phyloP scores from a whole-genome alignment of 2,329 filamentous ascomycete genomes.

The Fusarium oxysporum region DNA sequence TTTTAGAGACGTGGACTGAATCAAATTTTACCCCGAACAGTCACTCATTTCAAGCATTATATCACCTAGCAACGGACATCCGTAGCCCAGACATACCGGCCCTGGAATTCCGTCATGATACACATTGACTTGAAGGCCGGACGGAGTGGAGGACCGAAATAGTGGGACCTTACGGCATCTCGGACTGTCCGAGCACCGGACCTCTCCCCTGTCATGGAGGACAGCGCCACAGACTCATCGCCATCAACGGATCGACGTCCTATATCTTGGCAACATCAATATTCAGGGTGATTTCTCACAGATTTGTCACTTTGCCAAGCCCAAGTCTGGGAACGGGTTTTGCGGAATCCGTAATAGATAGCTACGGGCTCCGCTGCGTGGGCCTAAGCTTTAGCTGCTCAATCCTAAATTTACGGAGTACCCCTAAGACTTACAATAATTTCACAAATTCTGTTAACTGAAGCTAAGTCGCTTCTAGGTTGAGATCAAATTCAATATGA shows the following conservation, averaged over 20 bases:
- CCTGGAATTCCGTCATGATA: background rate
- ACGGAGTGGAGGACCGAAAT: slow-evolving; percentile 3
- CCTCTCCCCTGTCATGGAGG: too few relatives aligned
- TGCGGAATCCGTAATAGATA: background rate
- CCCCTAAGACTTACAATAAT: too few relatives aligned
- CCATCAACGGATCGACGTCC: background rate
- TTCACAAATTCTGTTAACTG: too few relatives aligned
- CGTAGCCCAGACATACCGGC: background rate
- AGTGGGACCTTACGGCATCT: slow-evolving; percentile 4
- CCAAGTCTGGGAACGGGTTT: background rate
- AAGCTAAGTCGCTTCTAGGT: too few relatives aligned
- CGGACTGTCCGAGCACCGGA: slow-evolving; percentile 17
- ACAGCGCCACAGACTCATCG: background rate
- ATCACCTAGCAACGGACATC: background rate
- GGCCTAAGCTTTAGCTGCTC: background rate
- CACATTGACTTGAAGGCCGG: background rate
- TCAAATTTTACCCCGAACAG: background rate
- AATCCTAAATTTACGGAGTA: too few relatives aligned
- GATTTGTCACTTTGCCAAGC: background rate
- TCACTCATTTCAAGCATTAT: background rate
- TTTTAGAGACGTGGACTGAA: background rate
- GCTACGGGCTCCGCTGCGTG: background rate
- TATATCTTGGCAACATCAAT: background rate
- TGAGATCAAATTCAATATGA: too few relatives aligned
- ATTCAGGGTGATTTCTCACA: accelerated